A percentile compares a stretch with the other conserved stretches of the same genome.
Evolutionary conservation across 139 green algal species (phyloP).

Genomic region (Picochlorum costavermella): DNA sequence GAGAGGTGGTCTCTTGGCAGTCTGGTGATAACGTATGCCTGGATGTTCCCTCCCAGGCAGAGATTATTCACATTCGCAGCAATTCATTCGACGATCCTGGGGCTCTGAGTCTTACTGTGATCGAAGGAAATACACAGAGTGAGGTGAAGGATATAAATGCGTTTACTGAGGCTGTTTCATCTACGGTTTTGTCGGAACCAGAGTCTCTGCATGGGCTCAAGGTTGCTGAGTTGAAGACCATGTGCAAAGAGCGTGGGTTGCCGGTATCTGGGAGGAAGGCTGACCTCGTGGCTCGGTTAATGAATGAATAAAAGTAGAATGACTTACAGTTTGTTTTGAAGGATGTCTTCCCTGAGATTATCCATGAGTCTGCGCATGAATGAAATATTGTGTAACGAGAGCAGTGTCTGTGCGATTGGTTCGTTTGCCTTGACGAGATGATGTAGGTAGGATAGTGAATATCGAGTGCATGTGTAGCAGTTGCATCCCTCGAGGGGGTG

Average conservation of each 20-base stretch:
- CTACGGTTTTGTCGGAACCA: too few species aligned
- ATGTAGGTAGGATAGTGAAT: constrained; percentile 42
- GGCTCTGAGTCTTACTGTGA: not conserved
- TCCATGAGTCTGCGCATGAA: constrained; percentile 40
- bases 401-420: constrained; percentile 29
- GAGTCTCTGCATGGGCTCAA: not conserved
- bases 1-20: constrained; percentile 30
- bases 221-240: not conserved
- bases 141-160: not conserved
- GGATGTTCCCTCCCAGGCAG: constrained; percentile 8
- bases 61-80: not conserved
- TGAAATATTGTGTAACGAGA: constrained; percentile 44
- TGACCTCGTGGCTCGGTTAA: constrained; percentile 9
- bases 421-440: constrained; percentile 48
- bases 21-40: constrained; percentile 25
- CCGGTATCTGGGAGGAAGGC: constrained; percentile 11
- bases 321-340: not conserved
- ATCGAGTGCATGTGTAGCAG: constrained; percentile 28
- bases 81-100: not conserved
- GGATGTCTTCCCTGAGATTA: constrained; percentile 4
- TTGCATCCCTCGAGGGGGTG: constrained; percentile 14
- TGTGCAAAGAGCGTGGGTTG: not conserved
- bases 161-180: too few species aligned
- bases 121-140: not conserved
- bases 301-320: not conserved